phyloP scores from a whole-genome alignment of 2,329 filamentous ascomycete species.

The Botrytis deweyae region DNA sequence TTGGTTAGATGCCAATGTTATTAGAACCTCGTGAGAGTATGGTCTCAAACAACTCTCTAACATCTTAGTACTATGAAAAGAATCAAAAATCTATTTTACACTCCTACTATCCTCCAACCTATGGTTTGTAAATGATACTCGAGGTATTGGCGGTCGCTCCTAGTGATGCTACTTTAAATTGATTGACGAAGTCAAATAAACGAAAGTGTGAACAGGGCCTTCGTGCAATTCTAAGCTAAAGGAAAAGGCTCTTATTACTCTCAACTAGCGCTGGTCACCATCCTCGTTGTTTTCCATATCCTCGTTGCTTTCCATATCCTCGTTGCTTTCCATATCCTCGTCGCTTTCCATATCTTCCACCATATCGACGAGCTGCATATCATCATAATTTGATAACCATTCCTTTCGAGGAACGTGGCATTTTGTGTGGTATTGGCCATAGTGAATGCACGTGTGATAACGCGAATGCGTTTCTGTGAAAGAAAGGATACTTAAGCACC shows the following conservation, averaged over 20 bases:
- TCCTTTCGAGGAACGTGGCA: background rate
- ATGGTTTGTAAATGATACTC: rapidly evolving
- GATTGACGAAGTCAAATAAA: background rate
- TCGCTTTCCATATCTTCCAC: background rate
- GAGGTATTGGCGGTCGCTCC: background rate
- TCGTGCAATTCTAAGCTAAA: background rate
- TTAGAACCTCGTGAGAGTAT: background rate
- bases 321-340: no score
- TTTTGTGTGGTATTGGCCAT: background rate
- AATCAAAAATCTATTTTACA: background rate
- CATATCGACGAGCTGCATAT: background rate
- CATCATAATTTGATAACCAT: rapidly evolving
- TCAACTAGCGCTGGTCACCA: background rate
- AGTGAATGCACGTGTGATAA: background rate
- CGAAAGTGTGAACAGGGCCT: no score
- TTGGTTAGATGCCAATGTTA: background rate
- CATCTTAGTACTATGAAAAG: background rate
- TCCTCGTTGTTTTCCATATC: background rate
- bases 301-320: background rate
- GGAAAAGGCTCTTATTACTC: background rate
- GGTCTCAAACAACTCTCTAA: background rate
- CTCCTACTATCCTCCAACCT: background rate
- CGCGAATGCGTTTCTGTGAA: rapidly evolving
- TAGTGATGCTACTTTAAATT: background rate
- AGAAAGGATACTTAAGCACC: rapidly evolving